Evolutionary conservation across 2,329 filamentous ascomycete species (phyloP).

Genomic region (Niveomyces coronatus): DNA sequence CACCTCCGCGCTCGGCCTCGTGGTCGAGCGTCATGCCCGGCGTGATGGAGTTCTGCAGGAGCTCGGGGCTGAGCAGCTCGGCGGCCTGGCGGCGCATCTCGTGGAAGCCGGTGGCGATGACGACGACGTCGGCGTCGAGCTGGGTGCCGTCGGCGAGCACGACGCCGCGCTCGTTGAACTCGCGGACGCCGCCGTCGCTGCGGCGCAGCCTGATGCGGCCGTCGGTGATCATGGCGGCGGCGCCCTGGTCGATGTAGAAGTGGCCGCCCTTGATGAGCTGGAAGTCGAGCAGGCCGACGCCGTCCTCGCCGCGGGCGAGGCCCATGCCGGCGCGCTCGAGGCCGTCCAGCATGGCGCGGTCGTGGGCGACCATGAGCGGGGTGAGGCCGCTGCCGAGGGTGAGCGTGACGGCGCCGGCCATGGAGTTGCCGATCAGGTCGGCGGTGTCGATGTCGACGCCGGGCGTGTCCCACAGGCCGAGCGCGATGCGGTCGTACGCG

Average conservation of each 20-base stretch:
- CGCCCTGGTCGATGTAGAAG: conserved; percentile 34
- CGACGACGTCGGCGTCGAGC: conserved; percentile 29
- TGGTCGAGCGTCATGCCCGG: conserved; percentile 27
- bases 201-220: conserved; percentile 29
- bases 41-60: conserved; percentile 22
- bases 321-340: conserved; percentile 38
- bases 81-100: conserved; percentile 25
- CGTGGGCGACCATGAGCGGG: conserved; percentile 27
- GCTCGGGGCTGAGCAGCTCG: conserved; percentile 25
- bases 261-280: conserved; percentile 27
- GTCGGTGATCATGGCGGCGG: conserved; percentile 27
- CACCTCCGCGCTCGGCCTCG: conserved; percentile 19
- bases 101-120: conserved; percentile 32
- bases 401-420: conserved; percentile 36
- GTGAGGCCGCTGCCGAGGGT: conserved; percentile 33
- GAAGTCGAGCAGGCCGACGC: conserved; percentile 26
- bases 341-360: conserved; percentile 32
- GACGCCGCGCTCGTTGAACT: conserved; percentile 18
- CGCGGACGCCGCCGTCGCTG: conserved; percentile 20
- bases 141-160: conserved; percentile 23
- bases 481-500: conserved; percentile 30
- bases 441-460: conserved; percentile 39
- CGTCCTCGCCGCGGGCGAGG: conserved; percentile 25
- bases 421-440: conserved; percentile 34
- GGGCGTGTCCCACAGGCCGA: conserved; percentile 21